Conservation (phyloP, 1,284 basidiomycete genomes). For the Cryptococcus wingfieldii region DNA sequence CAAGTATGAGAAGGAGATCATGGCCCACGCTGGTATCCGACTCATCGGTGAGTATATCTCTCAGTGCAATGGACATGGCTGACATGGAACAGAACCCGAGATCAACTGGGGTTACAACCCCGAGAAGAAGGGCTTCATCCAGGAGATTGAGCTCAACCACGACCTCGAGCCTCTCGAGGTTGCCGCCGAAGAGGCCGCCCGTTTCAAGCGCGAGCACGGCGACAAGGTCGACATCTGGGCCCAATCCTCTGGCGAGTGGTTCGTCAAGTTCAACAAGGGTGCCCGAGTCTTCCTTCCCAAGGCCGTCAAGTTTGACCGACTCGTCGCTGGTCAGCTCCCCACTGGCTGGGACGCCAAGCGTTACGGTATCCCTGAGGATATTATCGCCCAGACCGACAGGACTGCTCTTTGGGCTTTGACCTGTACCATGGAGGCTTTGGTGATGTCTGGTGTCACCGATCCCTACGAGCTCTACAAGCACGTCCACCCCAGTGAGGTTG, state of each 20-base stretch:
- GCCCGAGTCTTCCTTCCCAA: constrained; percentile 91
- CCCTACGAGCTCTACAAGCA: constrained; percentile 96
- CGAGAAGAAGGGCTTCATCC: constrained; percentile 92
- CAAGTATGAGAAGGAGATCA: constrained; percentile 91
- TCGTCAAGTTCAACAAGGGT: constrained; percentile 98
- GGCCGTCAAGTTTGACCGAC: constrained; percentile 88
- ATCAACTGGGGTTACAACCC: constrained; percentile 97
- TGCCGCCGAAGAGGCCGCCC: constrained; percentile 80
- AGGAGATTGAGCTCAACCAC: constrained; percentile 94
- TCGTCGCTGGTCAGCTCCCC: constrained; percentile 92
- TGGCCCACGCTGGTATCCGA: constrained; percentile 89
- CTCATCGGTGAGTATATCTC: constrained; percentile 67
- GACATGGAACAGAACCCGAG: constrained; percentile 69
- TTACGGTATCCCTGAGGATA: constrained; percentile 97
- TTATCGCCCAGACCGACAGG: constrained; percentile 89
- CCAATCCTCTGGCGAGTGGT: constrained; percentile 85
- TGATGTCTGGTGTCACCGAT: constrained; percentile 95
- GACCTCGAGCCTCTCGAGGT: constrained; percentile 96
- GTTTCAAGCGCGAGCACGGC: constrained; percentile 94
- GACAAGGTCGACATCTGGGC: constrained; percentile 96
- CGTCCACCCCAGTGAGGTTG: constrained; percentile 93
- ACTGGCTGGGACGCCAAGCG: constrained; percentile 95
- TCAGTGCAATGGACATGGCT: neutral
- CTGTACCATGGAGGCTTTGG: constrained; percentile 88
- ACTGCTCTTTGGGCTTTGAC: constrained; percentile 96